Conservation (phyloP, 2,329 filamentous ascomycete genomes). For the Exophiala dermatitidis region DNA sequence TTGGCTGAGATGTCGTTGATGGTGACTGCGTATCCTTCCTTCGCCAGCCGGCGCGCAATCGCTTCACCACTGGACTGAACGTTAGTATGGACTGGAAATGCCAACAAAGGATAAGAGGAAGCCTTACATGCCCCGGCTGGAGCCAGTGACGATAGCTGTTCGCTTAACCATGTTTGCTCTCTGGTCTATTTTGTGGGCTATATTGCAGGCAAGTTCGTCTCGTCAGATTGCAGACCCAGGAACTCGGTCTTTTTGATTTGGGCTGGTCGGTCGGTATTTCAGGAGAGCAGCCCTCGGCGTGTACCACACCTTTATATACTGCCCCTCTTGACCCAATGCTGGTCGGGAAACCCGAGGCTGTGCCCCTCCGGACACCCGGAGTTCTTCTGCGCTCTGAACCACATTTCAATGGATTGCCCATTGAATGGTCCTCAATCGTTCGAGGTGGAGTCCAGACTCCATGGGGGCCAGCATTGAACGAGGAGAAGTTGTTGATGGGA, state of each 20-base stretch:
- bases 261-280: background rate
- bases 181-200: background rate
- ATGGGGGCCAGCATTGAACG: constrained; percentile 3
- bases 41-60: constrained; percentile 53
- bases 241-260: background rate
- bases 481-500: constrained; percentile 7
- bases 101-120: background rate
- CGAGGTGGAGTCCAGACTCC: constrained; percentile 8
- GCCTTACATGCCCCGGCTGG: constrained; percentile 36
- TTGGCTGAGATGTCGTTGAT: constrained; percentile 56
- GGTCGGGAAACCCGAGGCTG: constrained; percentile 6
- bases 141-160: constrained; percentile 38
- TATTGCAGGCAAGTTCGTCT: background rate
- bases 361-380: constrained; percentile 21
- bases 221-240: background rate
- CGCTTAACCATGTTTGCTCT: constrained; percentile 18
- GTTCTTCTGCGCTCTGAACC: background rate
- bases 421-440: constrained; percentile 5
- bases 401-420: background rate
- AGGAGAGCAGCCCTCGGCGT: background rate
- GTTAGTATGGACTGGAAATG: too few relatives aligned
- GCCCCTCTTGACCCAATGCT: background rate
- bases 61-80: constrained; percentile 28
- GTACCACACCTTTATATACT: background rate
- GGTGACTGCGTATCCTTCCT: constrained; percentile 60